Conservation (phyloP, 2,329 filamentous ascomycete species). For the Stemphylium lycopersici region DNA sequence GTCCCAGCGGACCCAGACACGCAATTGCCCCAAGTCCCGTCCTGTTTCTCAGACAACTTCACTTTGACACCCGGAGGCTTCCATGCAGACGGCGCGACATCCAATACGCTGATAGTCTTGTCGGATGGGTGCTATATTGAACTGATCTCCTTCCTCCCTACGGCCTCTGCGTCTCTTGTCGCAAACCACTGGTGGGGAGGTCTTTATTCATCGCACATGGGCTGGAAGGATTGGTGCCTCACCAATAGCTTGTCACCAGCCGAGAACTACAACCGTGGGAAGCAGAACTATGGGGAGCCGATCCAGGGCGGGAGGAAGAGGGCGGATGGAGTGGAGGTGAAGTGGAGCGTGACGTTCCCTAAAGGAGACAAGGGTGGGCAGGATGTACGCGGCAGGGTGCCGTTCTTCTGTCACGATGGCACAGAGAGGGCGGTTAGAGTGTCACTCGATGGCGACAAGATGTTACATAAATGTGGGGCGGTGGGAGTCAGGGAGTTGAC, state of each 20-base stretch:
- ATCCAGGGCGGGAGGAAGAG: constrained; percentile 60
- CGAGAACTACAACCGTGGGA: constrained; percentile 18
- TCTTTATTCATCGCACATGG: constrained; percentile 56
- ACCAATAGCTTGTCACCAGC: constrained; percentile 22
- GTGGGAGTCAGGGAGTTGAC: constrained; percentile 50
- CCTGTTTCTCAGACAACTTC: constrained; percentile 63
- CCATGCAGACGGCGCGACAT: constrained; percentile 65
- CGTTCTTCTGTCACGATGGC: constrained; percentile 67
- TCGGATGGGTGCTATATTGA: constrained; percentile 70
- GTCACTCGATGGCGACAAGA: constrained; percentile 51
- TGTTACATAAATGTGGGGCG: constrained; percentile 59
- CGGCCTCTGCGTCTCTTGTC: constrained; percentile 30
- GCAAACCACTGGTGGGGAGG: constrained; percentile 70
- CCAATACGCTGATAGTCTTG: constrained; percentile 69
- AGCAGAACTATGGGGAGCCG: constrained; percentile 57
- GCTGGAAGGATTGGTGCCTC: constrained; percentile 66
- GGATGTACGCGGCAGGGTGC: constrained; percentile 56
- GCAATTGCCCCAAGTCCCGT: constrained; percentile 38
- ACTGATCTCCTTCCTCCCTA: constrained; percentile 62
- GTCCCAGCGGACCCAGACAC: constrained; percentile 62
- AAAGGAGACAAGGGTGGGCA: constrained; percentile 47
- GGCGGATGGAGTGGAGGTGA: constrained; percentile 62
- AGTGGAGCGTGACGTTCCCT: constrained; percentile 65
- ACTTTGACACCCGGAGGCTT: constrained; percentile 65
- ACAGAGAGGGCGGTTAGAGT: constrained; percentile 64